Conservation (phyloP, 73 alveolate genomes). For the Tetrahymena elliotti region DNA sequence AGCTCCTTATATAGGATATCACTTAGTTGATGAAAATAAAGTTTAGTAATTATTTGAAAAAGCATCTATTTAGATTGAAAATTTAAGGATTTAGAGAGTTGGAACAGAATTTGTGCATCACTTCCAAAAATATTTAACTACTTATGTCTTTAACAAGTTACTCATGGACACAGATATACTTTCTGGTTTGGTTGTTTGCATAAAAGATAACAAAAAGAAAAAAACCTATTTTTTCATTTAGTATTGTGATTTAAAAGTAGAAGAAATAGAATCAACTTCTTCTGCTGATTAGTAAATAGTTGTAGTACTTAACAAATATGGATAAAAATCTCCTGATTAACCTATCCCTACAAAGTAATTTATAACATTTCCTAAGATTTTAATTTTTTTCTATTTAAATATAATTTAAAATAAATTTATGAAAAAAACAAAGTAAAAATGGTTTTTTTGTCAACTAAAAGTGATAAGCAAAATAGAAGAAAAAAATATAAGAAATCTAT, state of each 20-base stretch:
- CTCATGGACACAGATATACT: background rate
- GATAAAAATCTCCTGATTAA: background rate
- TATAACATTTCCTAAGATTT: background rate
- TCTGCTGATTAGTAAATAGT: background rate
- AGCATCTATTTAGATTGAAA: background rate
- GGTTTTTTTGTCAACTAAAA: too few species aligned
- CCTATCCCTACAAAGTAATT: background rate
- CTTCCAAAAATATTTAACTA: background rate
- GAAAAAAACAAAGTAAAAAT: too few species aligned
- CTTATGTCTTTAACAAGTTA: background rate
- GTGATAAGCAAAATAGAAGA: too few species aligned
- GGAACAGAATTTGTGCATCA: background rate
- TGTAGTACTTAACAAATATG: background rate
- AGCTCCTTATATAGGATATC: background rate
- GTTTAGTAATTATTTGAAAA: background rate
- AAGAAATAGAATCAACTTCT: background rate
- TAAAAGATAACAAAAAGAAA: background rate
- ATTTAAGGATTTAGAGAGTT: background rate
- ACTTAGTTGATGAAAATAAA: background rate
- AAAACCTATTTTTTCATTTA: background rate
- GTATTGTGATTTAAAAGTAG: background rate
- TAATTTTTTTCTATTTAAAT: too few species aligned
- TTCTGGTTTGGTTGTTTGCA: background rate
- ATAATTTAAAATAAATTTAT: too few species aligned
- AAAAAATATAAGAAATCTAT: too few species aligned